Conservation (phyloP, 352 stramenopile genomes). For the Elongisporangium anandrum region DNA sequence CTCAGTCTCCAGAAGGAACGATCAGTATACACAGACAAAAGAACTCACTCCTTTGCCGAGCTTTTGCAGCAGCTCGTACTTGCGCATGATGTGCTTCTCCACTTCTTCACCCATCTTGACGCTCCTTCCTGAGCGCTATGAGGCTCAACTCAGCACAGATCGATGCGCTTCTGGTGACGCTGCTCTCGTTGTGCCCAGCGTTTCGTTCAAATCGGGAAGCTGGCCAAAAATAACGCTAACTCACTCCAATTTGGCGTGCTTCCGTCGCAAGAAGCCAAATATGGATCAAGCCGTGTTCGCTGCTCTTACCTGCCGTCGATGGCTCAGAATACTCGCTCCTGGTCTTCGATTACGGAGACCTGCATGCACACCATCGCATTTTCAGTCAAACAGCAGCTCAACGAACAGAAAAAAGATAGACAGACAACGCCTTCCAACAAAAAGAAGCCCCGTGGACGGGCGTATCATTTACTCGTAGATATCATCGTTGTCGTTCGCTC, state of each 20-base stretch:
- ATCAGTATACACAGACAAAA: neutral
- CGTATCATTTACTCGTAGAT: slow-evolving; percentile 72
- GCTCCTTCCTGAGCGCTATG: neutral
- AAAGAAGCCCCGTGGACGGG: neutral
- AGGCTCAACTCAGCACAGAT: neutral
- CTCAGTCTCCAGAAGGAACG: neutral
- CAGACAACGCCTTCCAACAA: neutral
- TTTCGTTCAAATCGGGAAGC: neutral
- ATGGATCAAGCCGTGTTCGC: neutral
- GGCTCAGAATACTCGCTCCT: neutral
- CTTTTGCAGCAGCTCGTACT: slow-evolving; percentile 93
- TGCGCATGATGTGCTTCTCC: slow-evolving; percentile 91
- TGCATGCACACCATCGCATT: neutral
- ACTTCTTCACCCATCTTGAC: slow-evolving; percentile 88
- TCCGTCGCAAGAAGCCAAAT: neutral
- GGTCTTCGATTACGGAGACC: neutral
- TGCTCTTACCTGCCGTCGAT: neutral
- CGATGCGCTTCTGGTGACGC: neutral
- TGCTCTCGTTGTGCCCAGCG: neutral
- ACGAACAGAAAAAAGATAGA: neutral
- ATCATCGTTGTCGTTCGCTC: slow-evolving; percentile 77
- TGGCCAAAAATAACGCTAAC: neutral
- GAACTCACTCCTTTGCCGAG: slow-evolving; percentile 89
- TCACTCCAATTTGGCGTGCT: neutral
- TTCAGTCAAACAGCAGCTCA: neutral